A percentile compares a stretch with the other conserved stretches of the same genome.
These are phyloP conservation scores for Avena sativa DNA, from an alignment of 176 grass and related monocot species.

Conservation along the genomic window DNA sequence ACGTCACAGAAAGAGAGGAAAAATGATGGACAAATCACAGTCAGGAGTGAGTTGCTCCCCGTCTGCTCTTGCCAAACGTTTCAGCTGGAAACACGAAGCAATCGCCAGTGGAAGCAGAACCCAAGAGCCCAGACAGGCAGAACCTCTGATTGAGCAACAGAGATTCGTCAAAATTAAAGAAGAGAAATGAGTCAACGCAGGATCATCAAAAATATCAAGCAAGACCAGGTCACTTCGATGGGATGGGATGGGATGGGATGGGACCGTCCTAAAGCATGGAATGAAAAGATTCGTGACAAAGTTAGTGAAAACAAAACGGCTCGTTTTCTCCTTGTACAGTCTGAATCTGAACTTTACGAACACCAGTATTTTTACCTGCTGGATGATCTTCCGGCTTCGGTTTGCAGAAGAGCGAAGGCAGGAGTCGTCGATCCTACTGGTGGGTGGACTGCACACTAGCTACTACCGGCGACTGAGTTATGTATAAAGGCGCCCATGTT, in stretches of 20 bases:
- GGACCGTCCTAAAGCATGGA: not conserved
- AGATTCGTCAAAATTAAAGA: not conserved
- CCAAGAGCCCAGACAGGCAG: not conserved
- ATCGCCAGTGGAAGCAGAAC: not conserved
- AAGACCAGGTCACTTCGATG: not conserved
- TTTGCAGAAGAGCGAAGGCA: not conserved
- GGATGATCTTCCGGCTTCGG: not conserved
- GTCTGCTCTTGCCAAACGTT: too few relatives aligned
- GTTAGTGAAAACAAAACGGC: too few relatives aligned
- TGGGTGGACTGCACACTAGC: constrained; percentile 18
- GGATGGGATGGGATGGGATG: not conserved
- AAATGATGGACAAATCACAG: constrained; percentile 10
- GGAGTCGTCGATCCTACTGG: not conserved
- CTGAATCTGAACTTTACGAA: not conserved
- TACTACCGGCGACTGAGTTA: not conserved
- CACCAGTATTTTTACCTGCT: not conserved
- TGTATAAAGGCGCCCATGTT: not conserved
- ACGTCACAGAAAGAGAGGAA: constrained; percentile 26
- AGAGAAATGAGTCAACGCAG: not conserved
- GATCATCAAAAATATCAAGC: not conserved
- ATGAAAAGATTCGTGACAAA: too few relatives aligned
- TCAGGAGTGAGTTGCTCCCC: too few relatives aligned
- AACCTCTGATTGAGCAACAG: not conserved
- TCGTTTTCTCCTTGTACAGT: not conserved
- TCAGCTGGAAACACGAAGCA: too few relatives aligned